Evolutionary conservation across 257 asterid species (phyloP), one percentile per base, ranked within the genome.

Genomic region (Solanum pimpinellifolium): DNA sequence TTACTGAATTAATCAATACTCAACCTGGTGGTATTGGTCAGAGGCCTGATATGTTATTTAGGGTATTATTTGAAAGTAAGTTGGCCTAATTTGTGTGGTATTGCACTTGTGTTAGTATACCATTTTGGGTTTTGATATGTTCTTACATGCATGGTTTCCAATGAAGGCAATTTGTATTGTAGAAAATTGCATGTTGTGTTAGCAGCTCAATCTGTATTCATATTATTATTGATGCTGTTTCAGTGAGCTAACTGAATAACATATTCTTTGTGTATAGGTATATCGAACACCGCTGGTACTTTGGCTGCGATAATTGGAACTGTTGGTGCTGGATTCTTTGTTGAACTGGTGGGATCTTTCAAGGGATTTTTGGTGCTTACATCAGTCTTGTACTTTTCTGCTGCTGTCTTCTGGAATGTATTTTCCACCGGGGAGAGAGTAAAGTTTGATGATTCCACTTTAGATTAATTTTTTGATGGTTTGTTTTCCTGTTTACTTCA

Each of bases 301-400:
- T 85, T 94, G n/a, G 98, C 98, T 89, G 98, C 99, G 82, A 94
- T 97, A 83, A 84, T 94, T 60, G 98, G 98, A 90, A 97, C 99
- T 42, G 98, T 95, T 49, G 98, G 99, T 75, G 94, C 98, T 77
- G 99, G 99, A 91, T 97, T 87, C 92, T 97, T 97, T 20, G 98
- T 95, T 31, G 98, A 97, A 83, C 65, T 94, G 75, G 91, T 93
- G 49, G 99, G 99, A 81, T 97, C 99, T 80, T 95, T 97, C 93
- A 91, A 91, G 88, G 98, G 98, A 62, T 95, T 97, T 91, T 91
- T 97, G 92, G 88, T 90, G 91, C 94, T 97, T 89, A 95, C 98
- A 6, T 56, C 99, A 49, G 90, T 93, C 90, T 91, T 95, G 83
- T 97, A 97, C 88, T 91, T 97, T 90, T 89, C 91, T 14, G 94